Evolutionary conservation across 2,329 filamentous ascomycete genomes (phyloP), one percentile per base, ranked within the genome.

Genomic region (Botrytis medusae): DNA sequence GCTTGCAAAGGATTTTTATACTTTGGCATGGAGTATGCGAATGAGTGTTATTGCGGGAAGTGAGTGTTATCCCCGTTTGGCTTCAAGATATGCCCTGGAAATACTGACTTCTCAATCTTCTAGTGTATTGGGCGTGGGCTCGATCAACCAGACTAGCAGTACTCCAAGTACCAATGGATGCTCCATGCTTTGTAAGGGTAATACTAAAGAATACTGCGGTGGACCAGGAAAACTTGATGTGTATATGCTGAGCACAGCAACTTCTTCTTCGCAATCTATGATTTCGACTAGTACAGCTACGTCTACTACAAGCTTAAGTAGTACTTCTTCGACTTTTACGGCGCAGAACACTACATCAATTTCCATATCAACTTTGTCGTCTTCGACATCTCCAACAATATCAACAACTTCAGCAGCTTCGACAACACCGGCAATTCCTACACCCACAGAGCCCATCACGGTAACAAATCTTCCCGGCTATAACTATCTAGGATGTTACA

Each of bases 401-500:
- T 46, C 57, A 37, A 68, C 22, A 22, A 20, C 25, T 3, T n/a
- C 42, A 22, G 16, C 46, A n/a, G 22, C 5, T 25, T 54, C 1
- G 5, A 54, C 54, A 20, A 48, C 68, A 29, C 61, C 68, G 18
- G 44, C 22, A 22, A 54, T 40, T 16, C 34, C 69, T 37, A 34
- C 46, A 29, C 60, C 44, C 22, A 42, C 65, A 89, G 88, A 78
- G 83, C 84, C 72, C 81, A 83, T 73, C 85, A 76, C 74, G 73
- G 83, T 83, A 60, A 77, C 80, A 6, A 80, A 78, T 0, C 78
- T 87, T 4, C 84, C 84, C 8, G 82, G 82, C 16, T 87, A 87
- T 74, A 79, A 76, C 18, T 80, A 85, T 70, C 80, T 84, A 37
- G 83, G 83, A 69, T 88, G 86, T 79, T 84, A 84, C 80, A 85